phyloP scores from a whole-genome alignment of 345 rosid species.

The Diplotaxis tenuifolia region DNA sequence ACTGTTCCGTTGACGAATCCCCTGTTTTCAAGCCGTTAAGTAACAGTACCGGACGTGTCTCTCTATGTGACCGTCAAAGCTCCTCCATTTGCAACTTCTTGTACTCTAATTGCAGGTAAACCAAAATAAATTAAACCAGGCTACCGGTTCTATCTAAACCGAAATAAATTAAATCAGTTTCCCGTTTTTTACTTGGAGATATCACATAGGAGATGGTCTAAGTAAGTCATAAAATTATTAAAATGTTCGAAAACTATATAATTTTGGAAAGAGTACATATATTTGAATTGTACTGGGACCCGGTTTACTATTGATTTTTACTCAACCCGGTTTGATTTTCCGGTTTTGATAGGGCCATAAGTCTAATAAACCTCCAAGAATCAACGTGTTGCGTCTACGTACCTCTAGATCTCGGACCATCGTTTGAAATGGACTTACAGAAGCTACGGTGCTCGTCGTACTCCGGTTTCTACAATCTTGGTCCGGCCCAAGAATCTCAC shows the following conservation, averaged over 20 bases:
- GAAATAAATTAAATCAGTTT: neutral
- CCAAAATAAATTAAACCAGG: conserved; percentile 9
- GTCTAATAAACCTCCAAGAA: conserved; percentile 59
- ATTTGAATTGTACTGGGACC: neutral
- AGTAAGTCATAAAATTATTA: too few species aligned
- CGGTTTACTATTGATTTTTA: neutral
- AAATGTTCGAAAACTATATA: too few species aligned
- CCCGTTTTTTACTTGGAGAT: neutral
- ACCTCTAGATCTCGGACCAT: conserved; percentile 81
- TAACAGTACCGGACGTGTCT: conserved; percentile 39
- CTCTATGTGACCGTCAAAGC: conserved; percentile 70
- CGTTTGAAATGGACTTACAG: conserved; percentile 71
- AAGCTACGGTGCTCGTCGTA: conserved; percentile 68
- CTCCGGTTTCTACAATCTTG: conserved; percentile 76
- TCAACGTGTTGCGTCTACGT: conserved; percentile 92
- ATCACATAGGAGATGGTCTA: neutral
- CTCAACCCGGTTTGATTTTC: conserved; percentile 20
- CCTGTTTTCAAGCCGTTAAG: conserved; percentile 49
- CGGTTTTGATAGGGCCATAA: conserved; percentile 51
- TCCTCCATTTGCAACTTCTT: conserved; percentile 78
- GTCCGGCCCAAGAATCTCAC: conserved; percentile 61
- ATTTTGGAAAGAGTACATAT: too few species aligned
- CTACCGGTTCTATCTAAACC: conserved; percentile 3
- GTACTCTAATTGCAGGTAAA: conserved; percentile 49
- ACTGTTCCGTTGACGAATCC: conserved; percentile 62